Conservation (phyloP, 148 eudicot species). For the Persicaria tinctoria region DNA sequence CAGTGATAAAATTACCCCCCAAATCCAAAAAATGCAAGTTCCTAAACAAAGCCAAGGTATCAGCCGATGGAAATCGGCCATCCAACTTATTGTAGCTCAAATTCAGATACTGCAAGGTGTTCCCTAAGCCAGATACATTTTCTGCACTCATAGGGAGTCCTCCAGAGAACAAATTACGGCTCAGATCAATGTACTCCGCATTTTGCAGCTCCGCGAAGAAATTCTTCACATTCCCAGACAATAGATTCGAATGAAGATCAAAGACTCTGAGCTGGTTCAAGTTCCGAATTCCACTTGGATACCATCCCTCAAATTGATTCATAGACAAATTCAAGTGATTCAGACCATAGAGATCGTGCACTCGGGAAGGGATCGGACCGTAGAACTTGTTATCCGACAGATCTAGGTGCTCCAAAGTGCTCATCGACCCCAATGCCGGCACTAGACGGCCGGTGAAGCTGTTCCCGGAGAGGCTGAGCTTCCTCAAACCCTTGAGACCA, state of each 20-base stretch:
- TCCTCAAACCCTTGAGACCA: conserved; percentile 34
- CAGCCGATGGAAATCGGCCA: conserved; percentile 50
- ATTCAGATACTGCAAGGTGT: conserved; percentile 56
- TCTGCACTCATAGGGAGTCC: conserved; percentile 25
- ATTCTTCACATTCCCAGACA: conserved; percentile 52
- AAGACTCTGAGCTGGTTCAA: conserved; percentile 64
- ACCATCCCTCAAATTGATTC: conserved; percentile 52
- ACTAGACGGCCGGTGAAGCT: conserved; percentile 56
- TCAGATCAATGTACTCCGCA: conserved; percentile 69
- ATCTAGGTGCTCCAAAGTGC: conserved; percentile 52
- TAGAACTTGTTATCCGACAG: conserved; percentile 59
- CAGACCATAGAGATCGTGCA: conserved; percentile 62
- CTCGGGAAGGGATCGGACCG: conserved; percentile 62
- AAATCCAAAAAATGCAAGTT: conserved; percentile 74
- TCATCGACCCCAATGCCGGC: conserved; percentile 53
- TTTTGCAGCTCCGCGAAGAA: conserved; percentile 52
- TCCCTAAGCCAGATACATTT: conserved; percentile 55
- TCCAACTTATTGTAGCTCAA: conserved; percentile 50
- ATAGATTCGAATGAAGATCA: conserved; percentile 51
- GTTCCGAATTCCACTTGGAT: conserved; percentile 51
- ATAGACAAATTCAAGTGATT: conserved; percentile 60
- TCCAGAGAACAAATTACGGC: conserved; percentile 60
- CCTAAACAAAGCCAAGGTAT: conserved; percentile 47
- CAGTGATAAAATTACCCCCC: conserved; percentile 53
- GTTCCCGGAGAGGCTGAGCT: conserved; percentile 59